These are phyloP conservation scores for Puccinia triticina DNA, from an alignment of 1,284 basidiomycete species.

Conservation along the genomic window DNA sequence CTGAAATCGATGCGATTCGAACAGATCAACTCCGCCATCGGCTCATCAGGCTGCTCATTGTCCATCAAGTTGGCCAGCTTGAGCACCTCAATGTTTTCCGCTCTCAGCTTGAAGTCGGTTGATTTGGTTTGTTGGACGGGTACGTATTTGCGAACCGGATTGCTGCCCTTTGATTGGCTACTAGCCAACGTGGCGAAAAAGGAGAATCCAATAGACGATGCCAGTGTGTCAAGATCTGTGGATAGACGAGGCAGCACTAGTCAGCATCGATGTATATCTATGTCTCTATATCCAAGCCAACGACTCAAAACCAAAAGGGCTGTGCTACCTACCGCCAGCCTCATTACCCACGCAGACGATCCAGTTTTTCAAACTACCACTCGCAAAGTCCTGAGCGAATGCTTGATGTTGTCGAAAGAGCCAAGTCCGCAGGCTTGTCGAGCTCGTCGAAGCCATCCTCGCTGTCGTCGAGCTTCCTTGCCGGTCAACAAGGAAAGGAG, in stretches of 20 bases:
- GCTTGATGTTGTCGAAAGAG: constrained; percentile 32
- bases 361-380: constrained; percentile 28
- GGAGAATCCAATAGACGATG: constrained; percentile 78
- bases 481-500: no score
- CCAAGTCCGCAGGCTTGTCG: constrained; percentile 23
- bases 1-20: constrained; percentile 60
- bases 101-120: constrained; percentile 74
- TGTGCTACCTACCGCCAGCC: constrained; percentile 34
- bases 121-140: constrained; percentile 75
- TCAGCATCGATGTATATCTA: background rate
- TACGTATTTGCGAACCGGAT: constrained; percentile 59
- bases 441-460: background rate
- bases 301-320: background rate
- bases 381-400: constrained; percentile 9
- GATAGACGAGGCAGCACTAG: background rate
- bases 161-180: background rate
- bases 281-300: background rate
- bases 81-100: constrained; percentile 82
- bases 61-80: constrained; percentile 62
- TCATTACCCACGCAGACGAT: constrained; percentile 49
- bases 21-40: constrained; percentile 66
- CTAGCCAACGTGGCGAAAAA: constrained; percentile 64
- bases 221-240: constrained; percentile 82
- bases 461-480: no score
- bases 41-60: constrained; percentile 52